Base-by-base conservation (phyloP, 2,329 filamentous ascomycete species). In the Arthrobotrys sinensis region DNA sequence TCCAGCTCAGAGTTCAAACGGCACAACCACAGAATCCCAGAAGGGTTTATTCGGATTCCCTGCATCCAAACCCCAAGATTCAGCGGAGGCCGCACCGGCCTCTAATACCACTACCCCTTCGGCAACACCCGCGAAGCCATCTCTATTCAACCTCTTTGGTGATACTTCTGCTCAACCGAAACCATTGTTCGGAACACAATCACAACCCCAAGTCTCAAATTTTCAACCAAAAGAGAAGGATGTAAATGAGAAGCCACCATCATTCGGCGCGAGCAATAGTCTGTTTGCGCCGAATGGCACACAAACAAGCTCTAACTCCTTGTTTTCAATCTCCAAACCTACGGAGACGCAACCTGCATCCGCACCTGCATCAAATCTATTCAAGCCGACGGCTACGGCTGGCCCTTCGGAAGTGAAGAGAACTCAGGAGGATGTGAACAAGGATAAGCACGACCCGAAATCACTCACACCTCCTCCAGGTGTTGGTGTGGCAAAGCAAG, bases 31-130 rank as follows among this genome's bases (percentile, higher is more conserved):
- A 12, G 57, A 52, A 28, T 24, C 66, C 7, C 21, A 16, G 10
- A 12, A 52, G 28, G 38, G 50, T n/a, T 8, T 78, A 11, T 78
- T 72, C 19, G 75, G 75, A 14, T 64, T 64, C 52, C 34, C 75
- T 10, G 4, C 45, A 14, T 21, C 62, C 2, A 77, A 65, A 50
- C 19, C 43, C 2, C 57, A 67, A 32, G 52, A 67, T 24, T 4
- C 45, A 6, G 32, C 11, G 14, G 40, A 24, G 14, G 24, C n/a
- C 1, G 11, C 12, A 19, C 32, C 16, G 3, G 24, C 48, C 6
- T 71, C 73, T 5, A 63, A 52, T 11, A 68, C 75, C 8, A 67
- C 75, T n/a, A 72, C 75, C 19, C 75, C 75, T 38, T 64, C 53
- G 6, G 62, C 62, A 2, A 72, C 75, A 14, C 62, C 67, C 2